These are phyloP conservation scores for Ophiostoma novo-ulmi DNA, from an alignment of 2,329 filamentous ascomycete species.

Conservation along the genomic window DNA sequence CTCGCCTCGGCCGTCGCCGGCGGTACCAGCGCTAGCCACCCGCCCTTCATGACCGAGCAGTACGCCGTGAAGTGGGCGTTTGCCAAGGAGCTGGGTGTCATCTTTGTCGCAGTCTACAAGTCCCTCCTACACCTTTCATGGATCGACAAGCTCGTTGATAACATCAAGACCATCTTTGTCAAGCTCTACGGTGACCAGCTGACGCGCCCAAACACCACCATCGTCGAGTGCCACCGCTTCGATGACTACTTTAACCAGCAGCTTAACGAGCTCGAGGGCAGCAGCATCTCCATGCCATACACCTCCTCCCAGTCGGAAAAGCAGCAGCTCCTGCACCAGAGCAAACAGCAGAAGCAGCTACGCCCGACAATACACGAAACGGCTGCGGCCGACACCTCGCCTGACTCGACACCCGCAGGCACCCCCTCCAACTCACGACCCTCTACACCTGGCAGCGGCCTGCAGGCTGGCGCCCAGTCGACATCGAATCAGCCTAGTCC, in stretches of 20 bases:
- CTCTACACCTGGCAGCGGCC: slow-evolving; percentile 61
- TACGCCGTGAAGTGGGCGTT: slow-evolving; percentile 93
- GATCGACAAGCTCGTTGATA: slow-evolving; percentile 95
- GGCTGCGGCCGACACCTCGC: slow-evolving; percentile 42
- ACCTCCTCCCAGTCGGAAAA: neutral
- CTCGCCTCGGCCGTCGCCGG: slow-evolving; percentile 57
- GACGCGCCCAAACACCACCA: slow-evolving; percentile 70
- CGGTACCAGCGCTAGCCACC: slow-evolving; percentile 31
- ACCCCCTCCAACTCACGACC: slow-evolving; percentile 76
- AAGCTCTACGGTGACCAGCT: slow-evolving; percentile 86
- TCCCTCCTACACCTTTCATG: slow-evolving; percentile 91
- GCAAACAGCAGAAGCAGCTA: slow-evolving; percentile 35
- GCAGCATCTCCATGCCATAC: slow-evolving; percentile 32
- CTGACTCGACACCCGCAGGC: slow-evolving; percentile 63
- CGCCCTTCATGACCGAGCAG: slow-evolving; percentile 81
- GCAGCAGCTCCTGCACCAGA: neutral
- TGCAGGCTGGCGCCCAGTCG: slow-evolving; percentile 46
- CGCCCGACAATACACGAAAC: slow-evolving; percentile 30
- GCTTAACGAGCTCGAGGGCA: slow-evolving; percentile 69
- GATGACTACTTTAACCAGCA: slow-evolving; percentile 94
- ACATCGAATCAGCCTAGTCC: slow-evolving; percentile 70
- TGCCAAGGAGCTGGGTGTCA: slow-evolving; percentile 85
- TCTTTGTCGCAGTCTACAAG: slow-evolving; percentile 97
- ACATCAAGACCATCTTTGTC: slow-evolving; percentile 86
- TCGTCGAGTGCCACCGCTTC: slow-evolving; percentile 73